phyloP scores from a whole-genome alignment of 1,139 yeast species.

The Debaryomyces robertsiae region DNA sequence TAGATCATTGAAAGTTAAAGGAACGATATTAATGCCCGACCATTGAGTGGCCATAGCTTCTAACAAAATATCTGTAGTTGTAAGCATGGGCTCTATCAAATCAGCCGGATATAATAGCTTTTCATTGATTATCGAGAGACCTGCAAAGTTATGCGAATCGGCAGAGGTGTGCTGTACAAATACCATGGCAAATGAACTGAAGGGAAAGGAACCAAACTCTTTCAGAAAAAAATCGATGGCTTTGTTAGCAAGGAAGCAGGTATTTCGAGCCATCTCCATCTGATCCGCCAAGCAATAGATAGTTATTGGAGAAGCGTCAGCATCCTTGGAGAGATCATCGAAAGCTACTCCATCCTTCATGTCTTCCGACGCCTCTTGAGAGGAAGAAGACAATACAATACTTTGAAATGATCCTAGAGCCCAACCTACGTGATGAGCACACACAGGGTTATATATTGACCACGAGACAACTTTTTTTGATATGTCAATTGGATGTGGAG shows the following conservation, averaged over 20 bases:
- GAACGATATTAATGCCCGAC: constrained; percentile 91
- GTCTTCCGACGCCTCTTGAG: constrained; percentile 39
- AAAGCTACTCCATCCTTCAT: constrained; percentile 41
- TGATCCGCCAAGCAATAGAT: constrained; percentile 62
- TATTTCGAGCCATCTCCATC: constrained; percentile 62
- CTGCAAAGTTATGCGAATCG: constrained; percentile 67
- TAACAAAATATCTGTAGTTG: constrained; percentile 67
- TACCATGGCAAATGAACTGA: constrained; percentile 74
- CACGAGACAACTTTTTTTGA: constrained; percentile 77
- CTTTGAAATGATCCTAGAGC: constrained; percentile 85
- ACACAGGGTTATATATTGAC: constrained; percentile 81
- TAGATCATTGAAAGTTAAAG: constrained; percentile 76
- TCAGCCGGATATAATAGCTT: constrained; percentile 73
- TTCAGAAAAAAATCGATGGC: constrained; percentile 83
- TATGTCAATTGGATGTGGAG: constrained; percentile 57
- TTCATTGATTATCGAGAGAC: constrained; percentile 68
- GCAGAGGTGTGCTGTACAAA: constrained; percentile 66
- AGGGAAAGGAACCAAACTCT: constrained; percentile 94
- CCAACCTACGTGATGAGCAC: constrained; percentile 97
- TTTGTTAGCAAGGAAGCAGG: constrained; percentile 73
- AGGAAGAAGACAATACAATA: constrained; percentile 47
- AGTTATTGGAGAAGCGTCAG: constrained; percentile 51
- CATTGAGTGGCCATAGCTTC: constrained; percentile 84
- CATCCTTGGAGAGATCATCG: constrained; percentile 34
- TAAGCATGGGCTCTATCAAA: constrained; percentile 76